These are phyloP conservation scores for Cronartium quercuum DNA, from an alignment of 1,284 basidiomycete species.

Conservation along the genomic window DNA sequence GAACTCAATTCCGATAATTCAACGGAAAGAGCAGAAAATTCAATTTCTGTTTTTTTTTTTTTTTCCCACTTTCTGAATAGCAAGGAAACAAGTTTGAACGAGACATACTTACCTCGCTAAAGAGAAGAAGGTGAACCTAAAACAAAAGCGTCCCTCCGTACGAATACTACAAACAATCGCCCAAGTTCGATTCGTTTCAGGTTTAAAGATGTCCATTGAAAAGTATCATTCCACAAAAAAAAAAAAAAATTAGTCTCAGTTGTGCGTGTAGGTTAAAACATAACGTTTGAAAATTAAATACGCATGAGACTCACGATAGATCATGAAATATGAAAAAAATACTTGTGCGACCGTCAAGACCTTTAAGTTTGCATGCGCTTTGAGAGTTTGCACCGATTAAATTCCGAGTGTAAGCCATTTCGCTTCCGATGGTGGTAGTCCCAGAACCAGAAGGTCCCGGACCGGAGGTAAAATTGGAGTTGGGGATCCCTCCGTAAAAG, in stretches of 20 bases:
- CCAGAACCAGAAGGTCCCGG: neutral
- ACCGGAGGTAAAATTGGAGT: neutral
- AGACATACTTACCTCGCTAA: slow-evolving; percentile 12
- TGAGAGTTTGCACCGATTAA: slow-evolving; percentile 22
- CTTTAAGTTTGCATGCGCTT: slow-evolving; percentile 13
- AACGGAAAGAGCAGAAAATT: neutral
- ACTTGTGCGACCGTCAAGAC: slow-evolving; percentile 61
- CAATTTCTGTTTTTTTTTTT: neutral
- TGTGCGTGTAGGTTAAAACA: too few relatives aligned
- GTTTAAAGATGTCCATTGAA: neutral
- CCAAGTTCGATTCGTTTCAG: neutral
- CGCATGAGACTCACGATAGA: slow-evolving; percentile 52
- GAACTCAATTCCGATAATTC: slow-evolving; percentile 48
- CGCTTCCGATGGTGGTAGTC: neutral
- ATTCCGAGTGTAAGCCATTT: slow-evolving; percentile 33
- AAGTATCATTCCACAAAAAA: neutral
- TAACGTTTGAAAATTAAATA: neutral
- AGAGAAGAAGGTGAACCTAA: slow-evolving; percentile 48
- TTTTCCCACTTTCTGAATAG: neutral
- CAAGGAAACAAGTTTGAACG: neutral
- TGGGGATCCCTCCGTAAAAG: too few relatives aligned
- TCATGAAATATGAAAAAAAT: slow-evolving; percentile 85
- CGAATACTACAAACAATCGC: slow-evolving; percentile 55
- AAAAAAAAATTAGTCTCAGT: neutral
- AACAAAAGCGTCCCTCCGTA: slow-evolving; percentile 62